A percentile compares a stretch with the other conserved stretches of the same genome.
Conservation (phyloP, 805 yeast species). For the Kuraishia ogatae region DNA sequence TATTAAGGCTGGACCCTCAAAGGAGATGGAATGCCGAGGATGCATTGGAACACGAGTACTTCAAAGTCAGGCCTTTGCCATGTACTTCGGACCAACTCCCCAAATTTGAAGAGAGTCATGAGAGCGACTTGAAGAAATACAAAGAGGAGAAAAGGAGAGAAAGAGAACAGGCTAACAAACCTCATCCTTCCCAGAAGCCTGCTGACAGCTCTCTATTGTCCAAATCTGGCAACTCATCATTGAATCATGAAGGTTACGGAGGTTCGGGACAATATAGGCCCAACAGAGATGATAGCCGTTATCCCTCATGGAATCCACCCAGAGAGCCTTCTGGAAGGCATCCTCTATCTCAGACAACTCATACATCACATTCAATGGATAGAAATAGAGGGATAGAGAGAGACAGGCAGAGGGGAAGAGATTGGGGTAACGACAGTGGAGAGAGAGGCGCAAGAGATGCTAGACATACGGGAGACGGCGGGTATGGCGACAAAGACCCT, state of each 20-base stretch:
- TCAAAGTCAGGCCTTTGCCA: slow-evolving; percentile 60
- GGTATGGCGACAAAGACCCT: neutral
- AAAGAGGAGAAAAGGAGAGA: slow-evolving; percentile 25
- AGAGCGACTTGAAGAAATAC: slow-evolving; percentile 63
- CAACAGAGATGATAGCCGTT: neutral
- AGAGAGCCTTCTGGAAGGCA: neutral
- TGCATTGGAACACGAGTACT: slow-evolving; percentile 66
- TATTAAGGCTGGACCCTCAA: slow-evolving; percentile 64
- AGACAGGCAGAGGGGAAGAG: neutral
- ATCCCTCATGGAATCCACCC: neutral
- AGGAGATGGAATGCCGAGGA: slow-evolving; percentile 71
- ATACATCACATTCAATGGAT: neutral
- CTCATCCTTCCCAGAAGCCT: neutral
- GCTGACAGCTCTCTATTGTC: neutral
- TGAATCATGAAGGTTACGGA: neutral
- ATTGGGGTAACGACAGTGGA: neutral
- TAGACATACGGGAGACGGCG: neutral
- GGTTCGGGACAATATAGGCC: neutral
- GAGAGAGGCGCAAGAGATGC: neutral
- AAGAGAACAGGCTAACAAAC: neutral
- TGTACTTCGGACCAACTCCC: slow-evolving; percentile 45
- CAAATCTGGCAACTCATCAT: neutral
- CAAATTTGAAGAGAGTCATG: slow-evolving; percentile 80
- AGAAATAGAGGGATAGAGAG: neutral
- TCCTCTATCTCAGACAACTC: neutral